Base-by-base conservation (phyloP, 2,329 filamentous ascomycete genomes). In the Magnaporthiopsis incrustans region DNA sequence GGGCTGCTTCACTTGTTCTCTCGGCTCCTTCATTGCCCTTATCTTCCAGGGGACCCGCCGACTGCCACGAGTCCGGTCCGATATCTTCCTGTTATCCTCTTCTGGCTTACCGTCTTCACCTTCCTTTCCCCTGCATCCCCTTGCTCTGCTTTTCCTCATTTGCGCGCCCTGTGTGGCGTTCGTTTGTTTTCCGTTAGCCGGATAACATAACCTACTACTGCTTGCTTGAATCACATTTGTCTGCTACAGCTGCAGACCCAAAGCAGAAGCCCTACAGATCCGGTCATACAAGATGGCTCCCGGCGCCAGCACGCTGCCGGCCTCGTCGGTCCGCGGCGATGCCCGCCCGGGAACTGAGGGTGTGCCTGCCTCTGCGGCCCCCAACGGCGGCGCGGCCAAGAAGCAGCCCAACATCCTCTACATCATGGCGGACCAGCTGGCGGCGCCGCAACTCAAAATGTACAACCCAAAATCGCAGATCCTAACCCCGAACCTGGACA, bases 351-450 rank as follows among this genome's bases (percentile, higher is more conserved):
- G 66, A 67, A 25, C 26, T 11, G 27, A 57, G 61, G 27, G 44
- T 14, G 12, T 26, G 32, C 12, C 57, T 18, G 57, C 56, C 26
- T 57, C 56, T 57, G 38, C 30, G 18, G 22, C n/a, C 56, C 60
- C 65, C 30, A 65, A 63, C n/a, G 63, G 68, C 18, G 65, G 67
- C 35, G 68, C 70, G 56, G 68, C 70, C 32, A 71, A 75, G 64
- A 72, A 53, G 30, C 53, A 35, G 33, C 61, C 61, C 30, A 93
- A 93, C 76, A 90, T 94, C 69, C 82, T 93, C 60, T 97, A 95
- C 81, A 96, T 97, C 79, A 97, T 97, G 92, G 93, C 93, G 64
- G 93, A 97, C 77, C 93, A 97, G 79, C 86, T 97, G 75, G 90
- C 93, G 25, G 93, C 93, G 33, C 93, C 93, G 25, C 84, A 93